These are phyloP conservation scores for Tricholoma terreum DNA, from an alignment of 768 basidiomycete genomes.

Conservation along the genomic window DNA sequence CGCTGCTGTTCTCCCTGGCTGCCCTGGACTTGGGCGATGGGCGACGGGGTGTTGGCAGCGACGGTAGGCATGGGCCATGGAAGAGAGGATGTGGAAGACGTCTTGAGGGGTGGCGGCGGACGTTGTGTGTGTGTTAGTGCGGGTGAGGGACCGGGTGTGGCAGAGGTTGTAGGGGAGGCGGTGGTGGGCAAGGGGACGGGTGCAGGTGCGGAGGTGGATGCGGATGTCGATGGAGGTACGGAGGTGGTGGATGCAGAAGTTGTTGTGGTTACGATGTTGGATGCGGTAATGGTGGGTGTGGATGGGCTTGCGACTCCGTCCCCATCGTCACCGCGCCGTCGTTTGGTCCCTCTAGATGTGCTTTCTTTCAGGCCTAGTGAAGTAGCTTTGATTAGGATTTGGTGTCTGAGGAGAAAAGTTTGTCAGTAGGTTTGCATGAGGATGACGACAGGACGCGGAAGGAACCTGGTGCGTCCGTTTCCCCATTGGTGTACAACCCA, in stretches of 20 bases:
- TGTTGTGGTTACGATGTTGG: slow-evolving; percentile 25
- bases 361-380: slow-evolving; percentile 76
- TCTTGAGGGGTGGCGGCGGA: slow-evolving; percentile 13
- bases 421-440: neutral
- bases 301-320: slow-evolving; percentile 26
- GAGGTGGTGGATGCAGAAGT: slow-evolving; percentile 17
- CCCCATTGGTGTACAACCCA: slow-evolving; percentile 75
- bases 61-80: slow-evolving; percentile 78
- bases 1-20: slow-evolving; percentile 39
- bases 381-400: slow-evolving; percentile 81
- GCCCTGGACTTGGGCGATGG: slow-evolving; percentile 44
- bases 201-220: slow-evolving; percentile 25
- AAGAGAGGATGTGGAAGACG: slow-evolving; percentile 29
- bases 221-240: slow-evolving; percentile 14
- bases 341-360: slow-evolving; percentile 44
- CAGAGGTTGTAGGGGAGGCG: slow-evolving; percentile 35
- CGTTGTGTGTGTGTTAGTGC: slow-evolving; percentile 45
- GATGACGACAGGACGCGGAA: slow-evolving; percentile 5
- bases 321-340: slow-evolving; percentile 41
- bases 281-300: slow-evolving; percentile 26
- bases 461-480: slow-evolving; percentile 65
- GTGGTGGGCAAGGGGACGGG: slow-evolving; percentile 25
- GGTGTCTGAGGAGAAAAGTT: slow-evolving; percentile 49
- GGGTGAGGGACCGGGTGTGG: slow-evolving; percentile 52
- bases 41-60: slow-evolving; percentile 55